Base-by-base conservation (phyloP, 257 asterid species). In the Petunia secreta region DNA sequence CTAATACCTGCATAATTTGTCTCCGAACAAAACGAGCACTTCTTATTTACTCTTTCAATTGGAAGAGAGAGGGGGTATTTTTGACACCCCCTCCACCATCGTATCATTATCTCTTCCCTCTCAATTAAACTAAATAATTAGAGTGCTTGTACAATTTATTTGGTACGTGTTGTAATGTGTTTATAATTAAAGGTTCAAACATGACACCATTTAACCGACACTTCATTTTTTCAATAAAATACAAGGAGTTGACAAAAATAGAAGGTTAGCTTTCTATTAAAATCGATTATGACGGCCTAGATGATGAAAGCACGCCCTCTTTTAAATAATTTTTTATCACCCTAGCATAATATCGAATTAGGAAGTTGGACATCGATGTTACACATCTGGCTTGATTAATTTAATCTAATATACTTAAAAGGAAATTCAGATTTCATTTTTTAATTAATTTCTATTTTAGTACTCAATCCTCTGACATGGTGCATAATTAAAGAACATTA, bases 221-320 rank as follows among this genome's bases (percentile, higher is more conserved):
- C 50, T 44, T 44, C 50, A 80, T 25, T 25, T 25, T 25, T 25
- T 25, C 25, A 75, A 46, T 60, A 75, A 63, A 65, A 76, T 25
- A 57, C 62, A 16, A 3, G 50, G 79, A 8, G 53, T 78, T 59
- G 4, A 82, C 82, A 74, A 80, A 87, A 75, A 84, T 76, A 53
- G 86, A 86, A 85, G 85, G 88, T 65, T 69, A 14, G 43, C 7
- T 11, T 36, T 39, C 25, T 76, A 53, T 75, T 43, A 76, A 79
- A 86, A 85, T 86, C 78, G 83, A 82, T 55, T 86, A 66, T 92
- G 96, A 92, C 91, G 91, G 63, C 87, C 79, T 71, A 71, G 86
- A 64, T 91, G 94, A 92, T 79, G 97, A 57, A 87, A 88, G 78
- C 62, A 77, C 40, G n/a, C 84, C 46, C 81, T 13, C 53, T 83